Percentiles rank a stretch among this genome's conserved stretches.
Evolutionary conservation across 441 rosid species (phyloP).

Genomic region (Corymbia calophylla): DNA sequence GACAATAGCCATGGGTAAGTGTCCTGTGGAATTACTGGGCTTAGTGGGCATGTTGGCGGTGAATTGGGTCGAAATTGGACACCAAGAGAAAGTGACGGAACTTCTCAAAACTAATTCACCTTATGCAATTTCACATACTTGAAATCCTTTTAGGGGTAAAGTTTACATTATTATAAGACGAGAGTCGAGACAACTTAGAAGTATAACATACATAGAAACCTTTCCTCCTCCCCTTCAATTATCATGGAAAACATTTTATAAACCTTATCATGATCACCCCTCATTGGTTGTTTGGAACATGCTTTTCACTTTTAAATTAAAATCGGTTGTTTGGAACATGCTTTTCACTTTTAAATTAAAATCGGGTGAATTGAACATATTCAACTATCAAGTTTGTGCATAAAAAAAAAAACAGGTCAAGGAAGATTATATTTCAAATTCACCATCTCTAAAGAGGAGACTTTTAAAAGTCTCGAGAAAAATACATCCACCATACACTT

Average conservation of each 20-base stretch:
- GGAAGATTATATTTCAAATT: fast-evolving
- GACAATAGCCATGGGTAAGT: neutral
- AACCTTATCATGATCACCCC: neutral
- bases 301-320: neutral
- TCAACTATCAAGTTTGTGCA: neutral
- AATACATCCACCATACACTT: fast-evolving
- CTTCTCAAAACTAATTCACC: neutral
- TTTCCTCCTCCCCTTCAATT: neutral
- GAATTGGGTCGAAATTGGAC: neutral
- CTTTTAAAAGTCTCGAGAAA: fast-evolving
- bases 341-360: neutral
- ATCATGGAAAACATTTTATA: neutral
- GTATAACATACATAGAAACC: fast-evolving
- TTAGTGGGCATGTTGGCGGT: neutral
- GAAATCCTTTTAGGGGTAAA: neutral
- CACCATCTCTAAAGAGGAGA: neutral
- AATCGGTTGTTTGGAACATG: neutral
- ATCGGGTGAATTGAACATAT: neutral
- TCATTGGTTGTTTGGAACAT: too few species aligned
- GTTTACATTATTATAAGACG: neutral
- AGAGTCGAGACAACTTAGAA: neutral
- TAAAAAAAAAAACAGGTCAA: fast-evolving
- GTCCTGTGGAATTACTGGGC: neutral
- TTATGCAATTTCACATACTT: neutral
- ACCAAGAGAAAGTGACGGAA: neutral